A percentile compares a stretch with the other conserved stretches of the same genome.
Evolutionary conservation across 2,329 filamentous ascomycete genomes (phyloP).

Genomic region (Pyricularia sp.): DNA sequence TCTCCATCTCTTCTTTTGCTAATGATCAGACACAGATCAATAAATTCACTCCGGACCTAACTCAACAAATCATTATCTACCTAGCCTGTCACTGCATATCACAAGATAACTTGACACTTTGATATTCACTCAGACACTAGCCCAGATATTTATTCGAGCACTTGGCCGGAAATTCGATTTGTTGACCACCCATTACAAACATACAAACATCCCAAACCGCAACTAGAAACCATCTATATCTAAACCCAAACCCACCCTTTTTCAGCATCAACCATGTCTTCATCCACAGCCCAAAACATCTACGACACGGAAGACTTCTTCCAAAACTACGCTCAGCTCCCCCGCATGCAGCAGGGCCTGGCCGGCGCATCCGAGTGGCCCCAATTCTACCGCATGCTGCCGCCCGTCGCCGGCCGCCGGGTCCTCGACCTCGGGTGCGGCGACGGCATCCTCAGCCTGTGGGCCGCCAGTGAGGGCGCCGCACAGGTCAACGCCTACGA

Average conservation of each 20-base stretch:
- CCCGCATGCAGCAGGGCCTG: slow-evolving; percentile 13
- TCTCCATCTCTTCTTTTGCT: neutral
- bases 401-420: slow-evolving; percentile 17
- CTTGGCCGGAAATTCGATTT: no score
- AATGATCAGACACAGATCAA: neutral
- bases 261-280: neutral
- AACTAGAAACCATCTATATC: neutral
- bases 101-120: neutral
- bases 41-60: neutral
- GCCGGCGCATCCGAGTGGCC: slow-evolving; percentile 33
- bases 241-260: neutral
- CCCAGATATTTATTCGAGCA: no score
- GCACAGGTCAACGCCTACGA: slow-evolving; percentile 26
- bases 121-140: neutral
- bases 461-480: slow-evolving; percentile 27
- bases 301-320: slow-evolving; percentile 8
- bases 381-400: slow-evolving; percentile 28
- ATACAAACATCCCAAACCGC: neutral
- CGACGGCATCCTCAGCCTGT: slow-evolving; percentile 36
- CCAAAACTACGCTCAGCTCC: slow-evolving; percentile 4
- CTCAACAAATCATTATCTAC: neutral
- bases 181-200: no score
- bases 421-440: slow-evolving; percentile 37
- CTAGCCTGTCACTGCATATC: neutral
- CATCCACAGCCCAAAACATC: slow-evolving; percentile 13